Conservation (phyloP, 2,329 filamentous ascomycete species). For the Herpotrichia juniperi region DNA sequence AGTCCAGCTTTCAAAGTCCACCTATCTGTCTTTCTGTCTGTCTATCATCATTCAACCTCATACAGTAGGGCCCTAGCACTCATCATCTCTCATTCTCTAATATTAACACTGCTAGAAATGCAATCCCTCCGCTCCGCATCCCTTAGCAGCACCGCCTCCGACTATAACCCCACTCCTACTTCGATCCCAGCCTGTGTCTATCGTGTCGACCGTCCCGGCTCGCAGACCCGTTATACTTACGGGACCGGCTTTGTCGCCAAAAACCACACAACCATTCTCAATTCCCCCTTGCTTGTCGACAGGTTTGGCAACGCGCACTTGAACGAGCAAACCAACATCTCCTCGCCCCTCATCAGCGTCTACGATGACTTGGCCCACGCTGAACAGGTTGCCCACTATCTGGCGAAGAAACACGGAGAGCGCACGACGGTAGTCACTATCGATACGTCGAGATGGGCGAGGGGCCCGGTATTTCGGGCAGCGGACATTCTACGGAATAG, state of each 20-base stretch:
- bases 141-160: background rate
- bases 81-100: background rate
- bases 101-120: background rate
- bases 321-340: constrained; percentile 38
- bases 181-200: constrained; percentile 35
- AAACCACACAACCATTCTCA: constrained; percentile 43
- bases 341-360: constrained; percentile 41
- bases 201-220: constrained; percentile 32
- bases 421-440: constrained; percentile 33
- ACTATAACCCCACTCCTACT: constrained; percentile 17
- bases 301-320: constrained; percentile 12
- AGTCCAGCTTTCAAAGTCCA: too few relatives aligned
- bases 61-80: background rate
- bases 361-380: constrained; percentile 35
- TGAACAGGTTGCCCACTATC: constrained; percentile 29
- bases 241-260: constrained; percentile 38
- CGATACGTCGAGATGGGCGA: constrained; percentile 35
- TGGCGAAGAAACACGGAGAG: constrained; percentile 25
- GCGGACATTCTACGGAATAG: constrained; percentile 29
- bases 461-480: constrained; percentile 41
- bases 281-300: constrained; percentile 13
- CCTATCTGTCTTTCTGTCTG: too few relatives aligned
- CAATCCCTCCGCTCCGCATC: background rate
- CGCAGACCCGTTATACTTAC: constrained; percentile 41
- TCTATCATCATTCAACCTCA: background rate